Evolutionary conservation across 768 basidiomycete species (phyloP).

Genomic region (Lepiota brunneoincarnata): DNA sequence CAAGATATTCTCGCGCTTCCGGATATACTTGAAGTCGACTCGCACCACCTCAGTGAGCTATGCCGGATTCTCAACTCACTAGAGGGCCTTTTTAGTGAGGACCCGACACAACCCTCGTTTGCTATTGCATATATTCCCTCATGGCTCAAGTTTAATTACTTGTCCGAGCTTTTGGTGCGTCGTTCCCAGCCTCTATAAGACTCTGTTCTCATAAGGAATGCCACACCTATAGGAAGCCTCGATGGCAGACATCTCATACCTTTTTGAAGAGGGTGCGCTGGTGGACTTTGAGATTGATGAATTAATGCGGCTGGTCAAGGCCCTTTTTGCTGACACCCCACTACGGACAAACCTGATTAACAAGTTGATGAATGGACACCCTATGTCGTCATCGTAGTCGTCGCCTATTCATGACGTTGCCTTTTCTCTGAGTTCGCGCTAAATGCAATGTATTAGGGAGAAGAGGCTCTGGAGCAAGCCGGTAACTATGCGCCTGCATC

Average conservation of each 20-base stretch:
- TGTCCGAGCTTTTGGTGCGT: slow-evolving; percentile 86
- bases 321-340: slow-evolving; percentile 85
- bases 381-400: slow-evolving; percentile 22
- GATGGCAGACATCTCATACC: slow-evolving; percentile 86
- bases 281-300: slow-evolving; percentile 89
- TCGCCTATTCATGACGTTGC: too few relatives aligned
- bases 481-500: slow-evolving; percentile 12
- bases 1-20: slow-evolving; percentile 70
- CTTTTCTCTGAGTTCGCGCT: too few relatives aligned
- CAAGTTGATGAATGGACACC: slow-evolving; percentile 65
- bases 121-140: slow-evolving; percentile 85
- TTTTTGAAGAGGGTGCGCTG: slow-evolving; percentile 87
- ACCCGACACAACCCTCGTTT: slow-evolving; percentile 63
- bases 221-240: slow-evolving; percentile 74
- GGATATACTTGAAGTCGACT: slow-evolving; percentile 89
- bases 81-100: slow-evolving; percentile 77
- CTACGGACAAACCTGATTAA: slow-evolving; percentile 80
- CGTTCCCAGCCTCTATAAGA: neutral
- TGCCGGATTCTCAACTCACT: slow-evolving; percentile 76
- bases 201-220: neutral
- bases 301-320: slow-evolving; percentile 74
- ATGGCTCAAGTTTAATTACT: slow-evolving; percentile 94
- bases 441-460: too few relatives aligned
- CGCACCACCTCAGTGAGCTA: slow-evolving; percentile 77
- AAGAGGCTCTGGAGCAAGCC: neutral